These are phyloP conservation scores for Colletotrichum eremochloae DNA, from an alignment of 2,329 filamentous ascomycete genomes.

Conservation along the genomic window DNA sequence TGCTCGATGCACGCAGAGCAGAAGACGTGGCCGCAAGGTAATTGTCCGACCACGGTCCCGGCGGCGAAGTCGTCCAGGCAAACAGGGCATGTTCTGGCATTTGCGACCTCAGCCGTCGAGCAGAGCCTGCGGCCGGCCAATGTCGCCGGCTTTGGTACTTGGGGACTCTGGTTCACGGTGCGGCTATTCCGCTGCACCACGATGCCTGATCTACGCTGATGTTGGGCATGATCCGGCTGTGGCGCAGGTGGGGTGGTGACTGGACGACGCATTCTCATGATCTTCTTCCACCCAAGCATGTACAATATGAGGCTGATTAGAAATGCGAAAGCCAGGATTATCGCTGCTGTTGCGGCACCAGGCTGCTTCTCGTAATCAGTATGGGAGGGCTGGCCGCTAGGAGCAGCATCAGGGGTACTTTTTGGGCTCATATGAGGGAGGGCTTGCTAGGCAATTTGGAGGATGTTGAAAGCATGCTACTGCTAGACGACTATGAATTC, in stretches of 20 bases:
- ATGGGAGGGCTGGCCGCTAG: neutral
- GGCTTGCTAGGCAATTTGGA: neutral
- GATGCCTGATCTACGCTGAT: neutral
- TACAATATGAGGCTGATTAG: conserved; percentile 16
- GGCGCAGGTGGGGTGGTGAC: neutral
- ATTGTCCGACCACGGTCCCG: conserved; percentile 3
- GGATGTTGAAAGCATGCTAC: neutral
- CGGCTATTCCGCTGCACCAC: too few species aligned
- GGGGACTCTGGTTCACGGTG: neutral
- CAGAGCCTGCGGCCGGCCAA: neutral
- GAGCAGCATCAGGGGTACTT: conserved; percentile 6
- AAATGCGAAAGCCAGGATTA: conserved; percentile 24
- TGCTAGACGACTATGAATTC: neutral
- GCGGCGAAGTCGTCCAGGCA: conserved; percentile 25
- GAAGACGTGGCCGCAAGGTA: conserved; percentile 26
- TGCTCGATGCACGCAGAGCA: conserved; percentile 31
- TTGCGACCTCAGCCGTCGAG: neutral
- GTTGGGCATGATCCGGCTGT: neutral
- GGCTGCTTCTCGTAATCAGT: conserved; percentile 1
- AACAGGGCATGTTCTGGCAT: conserved; percentile 7
- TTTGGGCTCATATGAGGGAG: conserved; percentile 18
- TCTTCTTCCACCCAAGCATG: conserved; percentile 21
- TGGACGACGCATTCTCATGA: neutral
- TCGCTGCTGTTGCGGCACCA: conserved; percentile 8
- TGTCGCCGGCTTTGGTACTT: neutral